A percentile compares a stretch with the other conserved stretches of the same genome.
Conservation (phyloP, 306 rosid genomes). For the Trifolium dubium region DNA sequence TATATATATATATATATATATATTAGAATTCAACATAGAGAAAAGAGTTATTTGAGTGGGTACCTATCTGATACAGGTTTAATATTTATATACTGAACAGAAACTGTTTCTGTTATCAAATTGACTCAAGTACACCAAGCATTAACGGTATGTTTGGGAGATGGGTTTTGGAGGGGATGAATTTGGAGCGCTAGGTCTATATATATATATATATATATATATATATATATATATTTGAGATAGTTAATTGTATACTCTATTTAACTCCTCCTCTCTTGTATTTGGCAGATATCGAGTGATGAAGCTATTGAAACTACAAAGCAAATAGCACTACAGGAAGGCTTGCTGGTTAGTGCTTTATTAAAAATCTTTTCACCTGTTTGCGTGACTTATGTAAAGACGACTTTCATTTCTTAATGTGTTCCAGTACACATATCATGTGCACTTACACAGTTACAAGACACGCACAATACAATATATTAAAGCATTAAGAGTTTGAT, state of each 20-base stretch:
- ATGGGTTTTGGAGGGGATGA: too few relatives aligned
- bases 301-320: slow-evolving; percentile 91
- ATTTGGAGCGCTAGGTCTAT: too few relatives aligned
- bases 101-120: slow-evolving; percentile 1
- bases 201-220: too few relatives aligned
- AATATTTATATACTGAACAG: neutral
- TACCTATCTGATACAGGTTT: neutral
- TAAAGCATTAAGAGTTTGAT: neutral
- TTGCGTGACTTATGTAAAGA: neutral
- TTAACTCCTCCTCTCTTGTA: slow-evolving; percentile 37
- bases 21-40: neutral
- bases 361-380: slow-evolving; percentile 23
- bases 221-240: neutral
- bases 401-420: neutral
- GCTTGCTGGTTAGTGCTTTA: slow-evolving; percentile 78
- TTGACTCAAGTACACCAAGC: neutral
- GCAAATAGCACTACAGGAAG: slow-evolving; percentile 97
- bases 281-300: slow-evolving; percentile 85
- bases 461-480: neutral
- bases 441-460: slow-evolving; percentile 21
- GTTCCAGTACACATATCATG: slow-evolving; percentile 11
- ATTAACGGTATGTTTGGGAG: too few relatives aligned
- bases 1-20: too few relatives aligned
- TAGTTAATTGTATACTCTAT: neutral
- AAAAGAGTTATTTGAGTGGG: neutral